phyloP scores from a whole-genome alignment of 331 rosid species.

The Prunus yedoensis region DNA sequence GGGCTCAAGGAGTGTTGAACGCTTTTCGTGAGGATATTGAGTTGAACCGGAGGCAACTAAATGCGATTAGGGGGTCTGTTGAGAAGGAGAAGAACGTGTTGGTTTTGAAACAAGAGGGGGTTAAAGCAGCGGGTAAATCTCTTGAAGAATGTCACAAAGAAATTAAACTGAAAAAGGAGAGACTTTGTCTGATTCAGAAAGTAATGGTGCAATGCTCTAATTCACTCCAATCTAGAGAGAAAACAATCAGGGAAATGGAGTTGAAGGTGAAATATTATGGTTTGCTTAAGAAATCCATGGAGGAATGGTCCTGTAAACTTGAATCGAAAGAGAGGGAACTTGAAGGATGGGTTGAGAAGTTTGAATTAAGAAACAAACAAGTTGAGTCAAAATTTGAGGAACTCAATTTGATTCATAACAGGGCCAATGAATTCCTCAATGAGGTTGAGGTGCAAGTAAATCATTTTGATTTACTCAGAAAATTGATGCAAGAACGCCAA shows the following conservation, averaged over 20 bases:
- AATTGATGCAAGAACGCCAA: conserved; percentile 19
- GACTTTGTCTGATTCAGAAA: conserved; percentile 11
- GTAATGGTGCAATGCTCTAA: conserved; percentile 20
- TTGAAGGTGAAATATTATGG: conserved; percentile 10
- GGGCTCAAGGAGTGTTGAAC: conserved; percentile 13
- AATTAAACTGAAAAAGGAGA: conserved; percentile 19
- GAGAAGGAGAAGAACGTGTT: conserved; percentile 17
- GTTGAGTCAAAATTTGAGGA: not conserved
- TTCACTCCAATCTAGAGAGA: conserved; percentile 20
- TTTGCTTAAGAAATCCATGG: conserved; percentile 4
- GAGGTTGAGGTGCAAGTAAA: conserved; percentile 28
- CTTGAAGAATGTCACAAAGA: conserved; percentile 22
- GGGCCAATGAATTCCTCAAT: not conserved
- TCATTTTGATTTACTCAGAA: conserved; percentile 14
- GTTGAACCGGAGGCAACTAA: conserved; percentile 26
- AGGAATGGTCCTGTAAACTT: conserved; percentile 25
- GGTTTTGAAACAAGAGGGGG: conserved; percentile 22
- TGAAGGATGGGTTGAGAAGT: not conserved
- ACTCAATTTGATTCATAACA: not conserved
- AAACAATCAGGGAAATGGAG: conserved; percentile 28
- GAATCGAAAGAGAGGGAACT: conserved; percentile 23
- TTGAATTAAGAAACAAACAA: conserved; percentile 14
- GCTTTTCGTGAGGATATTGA: conserved; percentile 18
- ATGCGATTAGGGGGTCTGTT: not conserved
- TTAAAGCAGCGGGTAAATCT: conserved; percentile 3